phyloP scores from a whole-genome alignment of 352 stramenopile species.

The Pythium monospermum region DNA sequence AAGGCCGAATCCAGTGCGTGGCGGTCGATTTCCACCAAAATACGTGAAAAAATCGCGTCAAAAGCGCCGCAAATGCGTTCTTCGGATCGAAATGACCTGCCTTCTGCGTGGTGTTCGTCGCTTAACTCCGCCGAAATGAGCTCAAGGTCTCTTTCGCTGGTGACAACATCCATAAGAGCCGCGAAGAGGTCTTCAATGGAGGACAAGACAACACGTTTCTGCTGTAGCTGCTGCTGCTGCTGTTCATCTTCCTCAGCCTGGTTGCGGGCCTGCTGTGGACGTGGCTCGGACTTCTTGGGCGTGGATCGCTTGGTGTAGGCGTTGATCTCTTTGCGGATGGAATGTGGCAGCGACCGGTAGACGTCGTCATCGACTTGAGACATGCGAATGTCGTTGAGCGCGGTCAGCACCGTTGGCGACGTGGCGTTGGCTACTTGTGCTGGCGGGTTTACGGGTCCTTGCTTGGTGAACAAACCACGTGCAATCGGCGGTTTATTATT shows the following conservation, averaged over 20 bases:
- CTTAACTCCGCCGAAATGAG: no score
- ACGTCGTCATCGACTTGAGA: slow-evolving; percentile 80
- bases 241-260: neutral
- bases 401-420: slow-evolving; percentile 12
- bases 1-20: slow-evolving; percentile 46
- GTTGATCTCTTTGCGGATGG: slow-evolving; percentile 68
- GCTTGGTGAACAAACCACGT: neutral
- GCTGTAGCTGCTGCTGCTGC: neutral
- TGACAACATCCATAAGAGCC: slow-evolving; percentile 18
- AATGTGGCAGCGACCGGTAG: slow-evolving; percentile 61
- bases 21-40: slow-evolving; percentile 66
- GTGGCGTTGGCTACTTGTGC: neutral
- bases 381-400: slow-evolving; percentile 63
- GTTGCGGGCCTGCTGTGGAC: no score
- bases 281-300: neutral
- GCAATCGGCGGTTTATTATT: slow-evolving; percentile 16
- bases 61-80: slow-evolving; percentile 28
- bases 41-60: slow-evolving; percentile 69
- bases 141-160: no score
- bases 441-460: slow-evolving; percentile 5
- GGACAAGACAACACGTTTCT: slow-evolving; percentile 18
- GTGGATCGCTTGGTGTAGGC: slow-evolving; percentile 47
- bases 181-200: slow-evolving; percentile 52
- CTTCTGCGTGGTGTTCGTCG: neutral
- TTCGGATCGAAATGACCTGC: no score